Conservation (phyloP, 2,329 filamentous ascomycete species). For the Aureobasidium sp. region DNA sequence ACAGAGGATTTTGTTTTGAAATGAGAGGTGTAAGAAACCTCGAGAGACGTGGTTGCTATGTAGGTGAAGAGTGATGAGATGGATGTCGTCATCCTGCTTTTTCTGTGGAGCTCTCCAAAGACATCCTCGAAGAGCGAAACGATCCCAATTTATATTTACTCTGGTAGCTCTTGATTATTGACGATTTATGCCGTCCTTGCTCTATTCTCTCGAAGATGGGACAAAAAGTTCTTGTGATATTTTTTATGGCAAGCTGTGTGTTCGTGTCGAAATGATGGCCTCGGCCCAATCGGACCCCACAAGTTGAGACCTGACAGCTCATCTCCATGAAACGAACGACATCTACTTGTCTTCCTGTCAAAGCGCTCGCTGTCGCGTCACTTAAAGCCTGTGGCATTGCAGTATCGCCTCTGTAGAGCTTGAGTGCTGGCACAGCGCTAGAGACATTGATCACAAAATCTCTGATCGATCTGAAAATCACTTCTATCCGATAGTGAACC, state of each 20-base stretch:
- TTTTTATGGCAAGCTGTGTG: not conserved
- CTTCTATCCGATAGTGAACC: not conserved
- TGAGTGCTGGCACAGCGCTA: not conserved
- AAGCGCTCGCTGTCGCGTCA: not conserved
- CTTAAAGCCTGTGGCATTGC: too few relatives aligned
- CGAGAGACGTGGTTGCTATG: not conserved
- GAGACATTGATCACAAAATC: not conserved
- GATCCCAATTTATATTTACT: not conserved
- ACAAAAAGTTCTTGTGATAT: not conserved
- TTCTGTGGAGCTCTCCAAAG: not conserved
- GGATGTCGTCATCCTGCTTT: not conserved
- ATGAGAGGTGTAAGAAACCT: not conserved
- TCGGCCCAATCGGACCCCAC: not conserved
- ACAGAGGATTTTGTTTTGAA: not conserved
- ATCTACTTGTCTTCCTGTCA: not conserved
- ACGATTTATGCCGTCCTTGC: not conserved
- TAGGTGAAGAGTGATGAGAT: not conserved
- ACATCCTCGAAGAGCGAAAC: not conserved
- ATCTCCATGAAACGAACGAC: not conserved
- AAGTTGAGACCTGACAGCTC: not conserved
- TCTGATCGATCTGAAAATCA: not conserved
- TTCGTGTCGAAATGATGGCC: not conserved
- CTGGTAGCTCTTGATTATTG: not conserved
- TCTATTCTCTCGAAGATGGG: not conserved
- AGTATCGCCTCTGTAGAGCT: not conserved